A percentile compares a stretch with the other conserved stretches of the same genome.
These are phyloP conservation scores for Sphaerulina musiva DNA, from an alignment of 2,329 filamentous ascomycete genomes.

Conservation along the genomic window DNA sequence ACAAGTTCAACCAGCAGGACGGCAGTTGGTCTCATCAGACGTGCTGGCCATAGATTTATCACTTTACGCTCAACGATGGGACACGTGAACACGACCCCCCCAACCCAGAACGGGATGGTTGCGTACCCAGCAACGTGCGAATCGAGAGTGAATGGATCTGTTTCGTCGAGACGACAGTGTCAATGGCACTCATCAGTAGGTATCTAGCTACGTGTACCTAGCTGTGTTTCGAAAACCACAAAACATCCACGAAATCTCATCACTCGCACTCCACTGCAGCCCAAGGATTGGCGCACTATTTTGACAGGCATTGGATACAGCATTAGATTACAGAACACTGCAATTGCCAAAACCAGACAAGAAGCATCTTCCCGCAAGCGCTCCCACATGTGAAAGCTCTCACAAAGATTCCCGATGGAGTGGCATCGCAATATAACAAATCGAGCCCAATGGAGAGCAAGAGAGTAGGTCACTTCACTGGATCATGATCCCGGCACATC, in stretches of 20 bases:
- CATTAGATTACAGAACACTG: neutral
- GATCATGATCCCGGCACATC: neutral
- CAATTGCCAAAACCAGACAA: neutral
- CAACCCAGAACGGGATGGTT: neutral
- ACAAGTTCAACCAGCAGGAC: conserved; percentile 51
- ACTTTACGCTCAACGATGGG: neutral
- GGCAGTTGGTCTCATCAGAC: conserved; percentile 62
- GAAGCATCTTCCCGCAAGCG: neutral
- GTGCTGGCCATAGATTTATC: conserved; percentile 53
- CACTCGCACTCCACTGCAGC: neutral
- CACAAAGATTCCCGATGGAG: neutral
- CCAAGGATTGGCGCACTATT: neutral
- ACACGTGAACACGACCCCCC: neutral
- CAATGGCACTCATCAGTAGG: neutral
- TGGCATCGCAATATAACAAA: neutral
- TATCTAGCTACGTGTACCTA: neutral
- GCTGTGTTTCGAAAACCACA: neutral
- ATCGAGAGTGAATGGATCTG: neutral
- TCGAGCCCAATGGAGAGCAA: neutral
- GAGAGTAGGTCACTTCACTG: neutral
- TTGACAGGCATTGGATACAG: neutral
- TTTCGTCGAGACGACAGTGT: neutral
- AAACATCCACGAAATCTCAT: neutral
- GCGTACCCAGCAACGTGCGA: too few species aligned
- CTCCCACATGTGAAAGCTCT: neutral